Conservation (phyloP, 108 stramenopile genomes). For the Schizochytrium sp. region DNA sequence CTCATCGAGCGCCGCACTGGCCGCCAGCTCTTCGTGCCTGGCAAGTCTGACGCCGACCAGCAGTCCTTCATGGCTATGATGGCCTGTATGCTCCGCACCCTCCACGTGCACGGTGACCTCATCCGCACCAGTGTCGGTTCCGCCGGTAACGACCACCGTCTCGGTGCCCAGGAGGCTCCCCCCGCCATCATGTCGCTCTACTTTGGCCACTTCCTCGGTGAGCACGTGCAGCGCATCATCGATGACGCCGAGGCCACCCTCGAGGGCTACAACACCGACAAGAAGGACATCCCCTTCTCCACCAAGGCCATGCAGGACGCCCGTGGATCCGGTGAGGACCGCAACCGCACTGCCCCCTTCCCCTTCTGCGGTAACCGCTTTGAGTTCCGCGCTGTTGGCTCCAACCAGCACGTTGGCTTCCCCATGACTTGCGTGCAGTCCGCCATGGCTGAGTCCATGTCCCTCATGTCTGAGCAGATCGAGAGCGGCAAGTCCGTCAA, state of each 20-base stretch:
- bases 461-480: conserved; percentile 86
- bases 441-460: conserved; percentile 90
- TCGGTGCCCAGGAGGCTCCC: conserved; percentile 94
- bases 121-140: conserved; percentile 90
- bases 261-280: conserved; percentile 84
- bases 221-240: conserved; percentile 61
- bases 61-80: conserved; percentile 89
- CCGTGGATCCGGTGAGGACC: conserved; percentile 91
- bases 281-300: conserved; percentile 86
- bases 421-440: conserved; percentile 94
- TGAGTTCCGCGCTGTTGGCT: conserved; percentile 97
- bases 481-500: conserved; percentile 82
- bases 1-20: conserved; percentile 79
- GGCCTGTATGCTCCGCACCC: conserved; percentile 88
- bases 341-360: conserved; percentile 96
- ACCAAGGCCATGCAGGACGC: conserved; percentile 83
- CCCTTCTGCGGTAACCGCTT: conserved; percentile 92
- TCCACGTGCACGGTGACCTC: conserved; percentile 93
- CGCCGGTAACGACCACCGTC: conserved; percentile 95
- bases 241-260: conserved; percentile 79
- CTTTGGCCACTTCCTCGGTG: conserved; percentile 86
- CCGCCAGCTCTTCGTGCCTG: conserved; percentile 84
- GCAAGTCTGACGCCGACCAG: conserved; percentile 76
- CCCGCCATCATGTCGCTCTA: conserved; percentile 94
- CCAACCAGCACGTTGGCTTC: conserved; percentile 90